These are phyloP conservation scores for Aureobasidium subglaciale DNA, from an alignment of 2,329 filamentous ascomycete genomes.

Conservation along the genomic window DNA sequence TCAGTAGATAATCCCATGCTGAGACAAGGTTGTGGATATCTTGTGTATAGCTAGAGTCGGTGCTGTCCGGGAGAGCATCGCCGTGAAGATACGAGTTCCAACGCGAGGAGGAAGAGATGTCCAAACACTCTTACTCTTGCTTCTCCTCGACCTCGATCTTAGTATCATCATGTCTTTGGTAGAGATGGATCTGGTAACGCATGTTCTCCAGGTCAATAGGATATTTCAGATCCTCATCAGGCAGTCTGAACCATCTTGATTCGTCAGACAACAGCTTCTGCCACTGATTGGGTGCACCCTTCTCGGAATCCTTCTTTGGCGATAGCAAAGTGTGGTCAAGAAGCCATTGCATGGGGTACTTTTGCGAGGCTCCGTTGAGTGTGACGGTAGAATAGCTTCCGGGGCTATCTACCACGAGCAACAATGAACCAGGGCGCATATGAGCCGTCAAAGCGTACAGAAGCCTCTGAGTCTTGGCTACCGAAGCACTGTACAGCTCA, in stretches of 20 bases:
- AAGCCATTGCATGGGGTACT: conserved; percentile 91
- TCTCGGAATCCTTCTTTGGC: conserved; percentile 17
- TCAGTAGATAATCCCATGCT: too few species aligned
- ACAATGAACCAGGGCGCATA: conserved; percentile 53
- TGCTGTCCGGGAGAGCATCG: too few species aligned
- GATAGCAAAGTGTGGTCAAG: conserved; percentile 69
- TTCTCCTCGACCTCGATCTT: too few species aligned
- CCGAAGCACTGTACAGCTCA: conserved; percentile 77
- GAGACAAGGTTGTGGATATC: too few species aligned
- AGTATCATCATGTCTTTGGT: conserved; percentile 33
- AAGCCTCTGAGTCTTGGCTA: conserved; percentile 68
- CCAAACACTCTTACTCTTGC: not conserved
- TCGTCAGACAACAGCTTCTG: conserved; percentile 68
- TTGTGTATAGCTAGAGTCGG: too few species aligned
- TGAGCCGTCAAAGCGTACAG: conserved; percentile 60
- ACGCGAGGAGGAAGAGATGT: too few species aligned
- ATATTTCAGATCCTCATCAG: conserved; percentile 54
- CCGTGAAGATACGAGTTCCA: too few species aligned
- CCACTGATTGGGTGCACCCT: conserved; percentile 47
- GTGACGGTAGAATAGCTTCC: conserved; percentile 84
- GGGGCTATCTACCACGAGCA: conserved; percentile 86
- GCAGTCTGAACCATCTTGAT: conserved; percentile 75
- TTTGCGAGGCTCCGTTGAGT: conserved; percentile 49
- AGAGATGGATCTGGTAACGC: conserved; percentile 88
- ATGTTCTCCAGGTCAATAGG: conserved; percentile 87